These are phyloP conservation scores for Kwoniella dejecticola DNA, from an alignment of 768 basidiomycete species.

Conservation along the genomic window DNA sequence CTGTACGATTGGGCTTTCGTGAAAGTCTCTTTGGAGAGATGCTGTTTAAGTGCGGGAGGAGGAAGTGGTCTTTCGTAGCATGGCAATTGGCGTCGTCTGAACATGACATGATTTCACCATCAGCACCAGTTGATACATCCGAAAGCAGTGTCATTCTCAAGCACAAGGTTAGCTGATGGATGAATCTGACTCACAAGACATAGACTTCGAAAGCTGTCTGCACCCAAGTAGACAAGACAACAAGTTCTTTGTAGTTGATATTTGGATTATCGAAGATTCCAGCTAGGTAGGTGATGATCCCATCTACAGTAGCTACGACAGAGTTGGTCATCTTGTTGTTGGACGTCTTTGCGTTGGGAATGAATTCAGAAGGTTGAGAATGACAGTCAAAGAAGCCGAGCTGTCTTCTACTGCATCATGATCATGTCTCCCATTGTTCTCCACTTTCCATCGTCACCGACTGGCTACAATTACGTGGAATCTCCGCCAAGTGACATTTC, in stretches of 20 bases:
- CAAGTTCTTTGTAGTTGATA: conserved; percentile 73
- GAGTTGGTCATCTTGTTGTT: conserved; percentile 14
- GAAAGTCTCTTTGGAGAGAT: conserved; percentile 73
- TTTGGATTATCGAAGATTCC: conserved; percentile 35
- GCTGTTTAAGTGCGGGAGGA: conserved; percentile 67
- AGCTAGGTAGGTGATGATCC: conserved; percentile 24
- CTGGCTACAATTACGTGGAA: neutral
- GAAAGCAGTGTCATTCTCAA: too few species aligned
- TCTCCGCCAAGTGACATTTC: neutral
- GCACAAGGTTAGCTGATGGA: too few species aligned
- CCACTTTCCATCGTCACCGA: neutral
- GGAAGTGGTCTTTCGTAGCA: conserved; percentile 75
- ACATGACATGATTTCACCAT: neutral
- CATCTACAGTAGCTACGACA: conserved; percentile 23
- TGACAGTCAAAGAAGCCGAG: too few species aligned
- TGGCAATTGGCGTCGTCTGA: conserved; percentile 76
- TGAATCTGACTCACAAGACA: conserved; percentile 80
- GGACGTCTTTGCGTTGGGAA: too few species aligned
- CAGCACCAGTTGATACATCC: neutral
- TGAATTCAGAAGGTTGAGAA: neutral
- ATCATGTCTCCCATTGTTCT: neutral
- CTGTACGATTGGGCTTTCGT: conserved; percentile 90
- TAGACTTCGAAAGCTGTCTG: conserved; percentile 85
- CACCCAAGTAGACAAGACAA: conserved; percentile 74
- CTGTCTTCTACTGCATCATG: too few species aligned